Percentiles rank a stretch among this genome's conserved stretches.
Evolutionary conservation across 345 rosid genomes (phyloP).

Genomic region (Lepidium aucheri): DNA sequence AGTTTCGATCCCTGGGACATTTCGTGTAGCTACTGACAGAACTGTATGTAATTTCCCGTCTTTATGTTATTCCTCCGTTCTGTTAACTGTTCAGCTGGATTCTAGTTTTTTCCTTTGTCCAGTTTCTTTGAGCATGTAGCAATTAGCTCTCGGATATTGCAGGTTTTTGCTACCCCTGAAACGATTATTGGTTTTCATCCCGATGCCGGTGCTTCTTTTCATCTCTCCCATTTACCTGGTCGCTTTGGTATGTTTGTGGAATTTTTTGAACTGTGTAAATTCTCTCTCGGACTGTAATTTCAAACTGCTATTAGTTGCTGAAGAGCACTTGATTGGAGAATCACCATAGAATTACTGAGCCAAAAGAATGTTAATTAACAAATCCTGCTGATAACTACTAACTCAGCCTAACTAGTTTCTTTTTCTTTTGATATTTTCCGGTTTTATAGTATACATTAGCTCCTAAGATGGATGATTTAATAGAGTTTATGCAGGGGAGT

Average conservation of each 20-base stretch:
- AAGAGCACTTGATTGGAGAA: not conserved
- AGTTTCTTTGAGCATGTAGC: conserved; percentile 1
- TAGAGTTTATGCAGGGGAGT: conserved; percentile 62
- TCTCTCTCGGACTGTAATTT: not conserved
- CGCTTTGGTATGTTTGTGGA: conserved; percentile 52
- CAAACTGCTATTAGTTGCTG: not conserved
- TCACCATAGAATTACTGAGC: not conserved
- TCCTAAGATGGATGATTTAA: not conserved
- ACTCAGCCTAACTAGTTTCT: not conserved
- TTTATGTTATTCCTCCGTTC: not conserved
- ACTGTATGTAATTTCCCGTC: conserved; percentile 41
- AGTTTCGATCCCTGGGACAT: conserved; percentile 85
- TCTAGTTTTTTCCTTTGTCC: not conserved
- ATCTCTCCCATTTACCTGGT: conserved; percentile 82
- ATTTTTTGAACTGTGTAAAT: not conserved
- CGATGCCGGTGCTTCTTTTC: conserved; percentile 94
- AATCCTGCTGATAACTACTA: not conserved
- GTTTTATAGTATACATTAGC: not conserved
- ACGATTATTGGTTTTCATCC: conserved; percentile 92
- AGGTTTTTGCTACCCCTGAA: conserved; percentile 97
- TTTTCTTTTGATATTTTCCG: not conserved
- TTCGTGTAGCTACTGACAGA: conserved; percentile 73
- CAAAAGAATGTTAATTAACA: not conserved
- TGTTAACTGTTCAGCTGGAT: not conserved
- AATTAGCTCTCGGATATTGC: conserved; percentile 19